Evolutionary conservation across 805 yeast genomes (phyloP), one percentile per base, ranked within the genome.

Genomic region (Wickerhamiella galacta): DNA sequence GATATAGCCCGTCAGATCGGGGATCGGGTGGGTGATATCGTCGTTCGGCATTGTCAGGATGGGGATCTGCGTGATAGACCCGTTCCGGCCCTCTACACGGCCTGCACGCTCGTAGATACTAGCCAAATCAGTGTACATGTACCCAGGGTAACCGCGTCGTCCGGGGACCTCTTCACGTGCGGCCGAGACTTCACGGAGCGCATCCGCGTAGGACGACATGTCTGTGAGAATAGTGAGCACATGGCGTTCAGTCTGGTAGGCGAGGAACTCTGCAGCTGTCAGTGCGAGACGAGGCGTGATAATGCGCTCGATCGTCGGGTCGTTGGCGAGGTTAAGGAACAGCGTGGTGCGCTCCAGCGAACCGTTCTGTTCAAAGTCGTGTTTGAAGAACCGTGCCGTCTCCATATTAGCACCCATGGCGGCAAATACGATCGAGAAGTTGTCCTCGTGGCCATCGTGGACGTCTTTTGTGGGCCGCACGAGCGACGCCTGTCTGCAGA

Each of bases 121-220:
- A 32, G 96, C 81, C 68, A 90, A 81, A 76, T 90, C 99, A 30
- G 99, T 90, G 66, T 90, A 90, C 99, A 90, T 90, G 61, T 90
- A 90, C 79, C 99, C 99, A 44, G 99, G 99, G 62, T 90, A 90
- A 69, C 99, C 99, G 75, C 99, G 83, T 72, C 99, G 83, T 70
- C 99, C 99, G 56, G 98, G 98, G 30, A 90, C 98, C 65, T 92
- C 98, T 64, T 90, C 99, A 70, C 99, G 83, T 31, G 99, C 99
- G 40, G 99, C 98, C 42, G 95, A 83, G 32, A 90, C 98, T 66
- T 90, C 99, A 75, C 99, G 85, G 55, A 90, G 67, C 25, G 99
- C 99, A 59, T 90, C 99, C 25, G 99, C 99, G 57, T 90, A 90
- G n/a, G 98, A 90, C 18, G 95, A 82, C 99, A 90, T 90, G 65